A percentile compares a stretch with the other conserved stretches of the same genome.
Conservation (phyloP, 1,284 basidiomycete genomes). For the Apiotrichum siamense region DNA sequence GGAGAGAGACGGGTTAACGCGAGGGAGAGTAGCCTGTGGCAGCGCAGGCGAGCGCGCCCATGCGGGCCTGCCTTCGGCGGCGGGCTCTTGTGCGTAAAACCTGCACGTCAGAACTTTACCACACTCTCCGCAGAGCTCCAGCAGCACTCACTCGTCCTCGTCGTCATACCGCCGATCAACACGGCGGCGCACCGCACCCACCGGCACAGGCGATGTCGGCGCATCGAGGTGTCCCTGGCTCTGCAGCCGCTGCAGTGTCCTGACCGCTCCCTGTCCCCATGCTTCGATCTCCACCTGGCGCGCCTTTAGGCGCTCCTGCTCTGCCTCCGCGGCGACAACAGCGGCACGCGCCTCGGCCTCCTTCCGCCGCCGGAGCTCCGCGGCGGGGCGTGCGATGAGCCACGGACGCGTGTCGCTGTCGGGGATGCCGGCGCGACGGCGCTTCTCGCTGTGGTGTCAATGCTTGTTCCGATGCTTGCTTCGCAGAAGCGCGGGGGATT, state of each 20-base stretch:
- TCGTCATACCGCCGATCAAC: constrained; percentile 2
- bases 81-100: neutral
- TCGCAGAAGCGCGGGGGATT: too few species aligned
- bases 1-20: neutral
- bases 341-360: neutral
- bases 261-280: constrained; percentile 8
- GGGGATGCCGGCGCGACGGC: constrained; percentile 20
- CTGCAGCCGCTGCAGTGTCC: constrained; percentile 9
- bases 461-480: too few species aligned
- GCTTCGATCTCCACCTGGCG: constrained; percentile 16
- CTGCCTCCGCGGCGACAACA: constrained; percentile 1
- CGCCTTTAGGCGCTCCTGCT: constrained; percentile 3
- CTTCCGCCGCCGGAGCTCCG: constrained; percentile 16
- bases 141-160: constrained; percentile 8
- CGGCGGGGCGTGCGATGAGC: constrained; percentile 15
- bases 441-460: constrained; percentile 16
- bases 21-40: neutral
- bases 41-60: neutral
- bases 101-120: neutral
- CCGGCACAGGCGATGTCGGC: neutral
- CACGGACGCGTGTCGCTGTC: constrained; percentile 19
- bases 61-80: neutral
- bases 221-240: neutral
- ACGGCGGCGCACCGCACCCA: neutral
- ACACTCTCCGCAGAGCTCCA: neutral